Conservation (phyloP, 1,284 basidiomycete species). For the Microbotryomycetes sp. region DNA sequence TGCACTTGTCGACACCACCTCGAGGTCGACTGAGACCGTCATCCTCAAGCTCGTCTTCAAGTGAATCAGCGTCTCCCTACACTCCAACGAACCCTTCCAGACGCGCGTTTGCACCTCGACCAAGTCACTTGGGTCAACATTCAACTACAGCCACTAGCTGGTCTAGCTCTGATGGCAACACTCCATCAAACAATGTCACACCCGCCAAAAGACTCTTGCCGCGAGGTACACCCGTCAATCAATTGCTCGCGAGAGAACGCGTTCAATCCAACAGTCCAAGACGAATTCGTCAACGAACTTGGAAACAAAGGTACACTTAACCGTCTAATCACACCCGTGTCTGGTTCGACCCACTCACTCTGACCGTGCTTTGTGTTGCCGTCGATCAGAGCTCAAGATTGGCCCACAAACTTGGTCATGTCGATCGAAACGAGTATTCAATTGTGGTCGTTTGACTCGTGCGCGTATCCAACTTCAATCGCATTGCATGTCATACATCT, state of each 20-base stretch:
- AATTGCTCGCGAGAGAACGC: conserved; percentile 12
- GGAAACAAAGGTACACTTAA: neutral
- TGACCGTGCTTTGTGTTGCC: neutral
- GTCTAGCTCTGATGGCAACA: neutral
- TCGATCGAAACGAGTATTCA: conserved; percentile 20
- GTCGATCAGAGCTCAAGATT: conserved; percentile 13
- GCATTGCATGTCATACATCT: conserved; percentile 20
- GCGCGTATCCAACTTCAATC: conserved; percentile 20
- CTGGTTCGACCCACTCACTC: neutral
- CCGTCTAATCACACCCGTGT: neutral
- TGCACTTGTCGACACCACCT: neutral
- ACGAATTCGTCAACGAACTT: conserved; percentile 9
- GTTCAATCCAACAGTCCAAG: conserved; percentile 4
- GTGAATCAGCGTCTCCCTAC: neutral
- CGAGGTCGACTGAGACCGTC: neutral
- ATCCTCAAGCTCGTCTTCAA: conserved; percentile 1
- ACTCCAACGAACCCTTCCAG: neutral
- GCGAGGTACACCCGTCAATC: conserved; percentile 9
- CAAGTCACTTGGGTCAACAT: neutral
- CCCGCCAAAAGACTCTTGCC: too few relatives aligned
- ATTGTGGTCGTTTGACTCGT: conserved; percentile 20
- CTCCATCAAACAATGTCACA: too few relatives aligned
- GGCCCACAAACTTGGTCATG: conserved; percentile 15
- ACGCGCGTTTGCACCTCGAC: neutral
- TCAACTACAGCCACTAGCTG: neutral